Evolutionary conservation across 495 filamentous ascomycete genomes (phyloP), one percentile per base, ranked within the genome.

Genomic region (Coniosporium apollinis): DNA sequence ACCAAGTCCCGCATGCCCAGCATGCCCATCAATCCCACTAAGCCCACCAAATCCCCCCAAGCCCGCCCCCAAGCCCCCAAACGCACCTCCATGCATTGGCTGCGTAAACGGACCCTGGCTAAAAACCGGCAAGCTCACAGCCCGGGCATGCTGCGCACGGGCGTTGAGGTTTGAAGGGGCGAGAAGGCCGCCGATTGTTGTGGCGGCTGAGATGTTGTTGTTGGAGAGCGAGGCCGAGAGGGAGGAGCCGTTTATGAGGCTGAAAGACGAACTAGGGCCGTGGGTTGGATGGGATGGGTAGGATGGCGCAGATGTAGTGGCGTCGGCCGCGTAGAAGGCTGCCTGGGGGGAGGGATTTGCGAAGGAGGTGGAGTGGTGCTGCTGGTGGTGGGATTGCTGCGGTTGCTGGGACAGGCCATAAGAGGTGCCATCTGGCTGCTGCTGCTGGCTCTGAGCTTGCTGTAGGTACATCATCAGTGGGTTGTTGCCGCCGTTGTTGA

Each of bases 381-480:
- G n/a, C n/a, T 58, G 34, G 56, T 55, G 37, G 59, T 62, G 28
- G 61, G 69, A 37, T 69, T 70, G 30, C 30, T 32, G 30, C 30
- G 9, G 30, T 16, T 32, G 30, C 17, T 19, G n/a, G n/a, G 30
- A 16, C 15, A 17, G 8, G n/a, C 15, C 15, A 2, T 14, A 32
- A 16, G 9, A 8, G 17, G 56, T 50, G 7, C 57, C 46, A 15
- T 49, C 51, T 28, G 58, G 48, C 34, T 67, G 64, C n/a, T 77
- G 70, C 35, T 84, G 79, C 24, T 44, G 41, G 5, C 37, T 26
- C 14, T 37, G 33, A 14, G 36, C 39, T 16, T 32, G 30, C 11
- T 9, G 8, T 26, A 94, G 70, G 54, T 92, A 94, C 75, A 94
- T 69, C n/a, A 82, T 91, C 49, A 97, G 58, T 0, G 89, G 89